Evolutionary conservation across 495 filamentous ascomycete species (phyloP), one percentile per base, ranked within the genome.

Genomic region (Halenospora varia): DNA sequence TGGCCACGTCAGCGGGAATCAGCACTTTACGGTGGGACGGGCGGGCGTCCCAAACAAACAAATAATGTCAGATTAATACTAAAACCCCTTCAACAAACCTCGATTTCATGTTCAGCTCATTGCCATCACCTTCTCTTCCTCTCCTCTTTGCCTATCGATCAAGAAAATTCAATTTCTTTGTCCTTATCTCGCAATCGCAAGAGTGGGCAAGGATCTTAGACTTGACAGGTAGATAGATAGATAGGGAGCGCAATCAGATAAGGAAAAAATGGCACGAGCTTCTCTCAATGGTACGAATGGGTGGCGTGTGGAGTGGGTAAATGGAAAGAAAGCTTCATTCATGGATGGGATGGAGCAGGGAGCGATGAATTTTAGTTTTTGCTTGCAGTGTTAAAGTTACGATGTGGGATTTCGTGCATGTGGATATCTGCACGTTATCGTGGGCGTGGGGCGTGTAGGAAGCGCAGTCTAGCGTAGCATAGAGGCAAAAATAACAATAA

Each of bases 401-500:
- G 45, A 1, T 8, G 19, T 8, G 29, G 6, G 29, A 13, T 35
- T 35, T 35, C 29, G 4, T 35, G 29, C 29, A 13, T 35, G 4
- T 4, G 29, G 29, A 13, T 35, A 35, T 35, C 29, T 35, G 6
- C 29, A 35, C 13, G 13, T 35, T 4, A 35, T 13, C 6, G 13
- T 35, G 13, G 6, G 4, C 6, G 13, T 35, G 13, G 6, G 4
- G 13, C 6, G 29, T 35, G 29, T 35, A 35, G 29, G 13, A 46
- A 8, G 15, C 42, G 42, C 42, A n/a, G 17, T 8, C 6, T 46
- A 46, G 42, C 13, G 42, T 46, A 46, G 4, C 19, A 20, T n/a
- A n/a, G n/a, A n/a, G 42, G 15, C 42, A 46, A 46, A 17, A 46
- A 41, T n/a, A 41, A 20, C 42, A 46, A 46, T 46, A 46, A 46